These are phyloP conservation scores for Malus domestica DNA, from an alignment of 306 rosid genomes.

Conservation along the genomic window ASM211411v1 NC_041803.1:27484001-27484500, in stretches of 20 bases:
- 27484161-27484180: too few relatives aligned
- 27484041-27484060: too few relatives aligned
- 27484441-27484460: neutral
- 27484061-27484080: too few relatives aligned
- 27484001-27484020: too few relatives aligned
- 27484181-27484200: too few relatives aligned
- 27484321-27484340: neutral
- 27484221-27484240: fast-evolving
- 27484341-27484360: conserved; percentile 27
- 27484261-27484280: neutral
- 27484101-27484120: too few relatives aligned
- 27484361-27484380: conserved; percentile 24
- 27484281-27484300: conserved; percentile 1
- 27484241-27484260: too few relatives aligned
- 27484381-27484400: conserved; percentile 14
- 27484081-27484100: too few relatives aligned
- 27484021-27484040: too few relatives aligned
- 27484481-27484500: neutral
- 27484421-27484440: neutral
- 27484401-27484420: neutral
- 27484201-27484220: too few relatives aligned
- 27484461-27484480: neutral
- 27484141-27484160: too few relatives aligned
- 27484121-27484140: too few relatives aligned
- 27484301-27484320: neutral